These are phyloP conservation scores for Aspergillus sp. DNA, from an alignment of 2,329 filamentous ascomycete genomes.

Conservation along the genomic window DNA sequence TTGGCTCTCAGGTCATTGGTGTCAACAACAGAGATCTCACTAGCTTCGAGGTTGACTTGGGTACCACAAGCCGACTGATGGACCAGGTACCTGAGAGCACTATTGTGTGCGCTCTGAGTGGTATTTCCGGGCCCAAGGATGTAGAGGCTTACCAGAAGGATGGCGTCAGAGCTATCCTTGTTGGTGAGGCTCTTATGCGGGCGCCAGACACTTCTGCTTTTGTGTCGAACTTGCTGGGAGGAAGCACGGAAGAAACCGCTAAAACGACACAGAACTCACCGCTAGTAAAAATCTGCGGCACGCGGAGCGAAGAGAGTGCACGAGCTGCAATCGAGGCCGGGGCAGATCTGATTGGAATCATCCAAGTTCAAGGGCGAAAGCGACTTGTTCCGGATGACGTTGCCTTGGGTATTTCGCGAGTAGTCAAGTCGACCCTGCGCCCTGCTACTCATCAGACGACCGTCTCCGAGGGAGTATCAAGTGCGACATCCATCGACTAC, in stretches of 20 bases:
- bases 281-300: slow-evolving; percentile 94
- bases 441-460: slow-evolving; percentile 16
- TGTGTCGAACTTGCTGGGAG: slow-evolving; percentile 77
- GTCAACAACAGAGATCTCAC: slow-evolving; percentile 98
- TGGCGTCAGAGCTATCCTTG: slow-evolving; percentile 87
- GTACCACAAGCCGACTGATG: slow-evolving; percentile 85
- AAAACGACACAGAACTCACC: slow-evolving; percentile 41
- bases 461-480: slow-evolving; percentile 20
- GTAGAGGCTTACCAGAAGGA: slow-evolving; percentile 84
- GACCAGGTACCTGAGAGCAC: slow-evolving; percentile 81
- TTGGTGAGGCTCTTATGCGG: slow-evolving; percentile 94
- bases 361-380: slow-evolving; percentile 77
- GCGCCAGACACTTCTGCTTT: slow-evolving; percentile 79
- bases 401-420: slow-evolving; percentile 75
- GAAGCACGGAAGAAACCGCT: slow-evolving; percentile 30
- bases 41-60: slow-evolving; percentile 93
- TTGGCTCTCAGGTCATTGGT: slow-evolving; percentile 88
- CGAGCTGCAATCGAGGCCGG: slow-evolving; percentile 77
- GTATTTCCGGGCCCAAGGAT: slow-evolving; percentile 85
- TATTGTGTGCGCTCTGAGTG: slow-evolving; percentile 89
- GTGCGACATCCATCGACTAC: slow-evolving; percentile 56
- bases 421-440: slow-evolving; percentile 59
- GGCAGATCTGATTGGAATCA: slow-evolving; percentile 91
- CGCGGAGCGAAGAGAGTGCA: slow-evolving; percentile 77
- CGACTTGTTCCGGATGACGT: slow-evolving; percentile 77